Evolutionary conservation across 495 filamentous ascomycete species (phyloP).

Genomic region (Parathielavia hyrcaniae): DNA sequence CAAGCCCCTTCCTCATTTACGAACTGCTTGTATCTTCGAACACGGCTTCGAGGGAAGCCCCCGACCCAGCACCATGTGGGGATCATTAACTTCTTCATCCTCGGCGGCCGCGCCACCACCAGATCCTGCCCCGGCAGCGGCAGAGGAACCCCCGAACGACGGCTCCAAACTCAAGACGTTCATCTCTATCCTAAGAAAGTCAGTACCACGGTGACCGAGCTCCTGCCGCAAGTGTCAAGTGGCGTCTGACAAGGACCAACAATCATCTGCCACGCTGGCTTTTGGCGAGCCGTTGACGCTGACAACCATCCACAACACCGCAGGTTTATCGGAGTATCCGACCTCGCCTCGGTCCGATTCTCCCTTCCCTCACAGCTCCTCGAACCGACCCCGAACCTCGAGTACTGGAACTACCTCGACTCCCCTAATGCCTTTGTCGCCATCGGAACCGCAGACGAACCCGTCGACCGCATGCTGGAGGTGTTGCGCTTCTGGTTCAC

Average conservation of each 20-base stretch:
- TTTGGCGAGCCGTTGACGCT: not conserved
- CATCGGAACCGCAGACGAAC: slow-evolving; percentile 90
- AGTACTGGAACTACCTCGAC: slow-evolving; percentile 99
- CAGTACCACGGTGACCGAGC: slow-evolving; percentile 27
- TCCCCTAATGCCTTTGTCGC: slow-evolving; percentile 91
- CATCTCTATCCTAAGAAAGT: slow-evolving; percentile 75
- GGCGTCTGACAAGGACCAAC: not conserved
- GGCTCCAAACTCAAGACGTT: slow-evolving; percentile 79
- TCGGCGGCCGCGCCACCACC: slow-evolving; percentile 16
- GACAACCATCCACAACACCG: not conserved
- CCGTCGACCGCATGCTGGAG: slow-evolving; percentile 85
- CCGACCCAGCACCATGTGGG: slow-evolving; percentile 10
- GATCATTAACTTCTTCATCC: slow-evolving; percentile 12
- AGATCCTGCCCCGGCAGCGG: slow-evolving; percentile 9
- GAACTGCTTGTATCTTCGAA: not conserved
- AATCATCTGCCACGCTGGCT: not conserved
- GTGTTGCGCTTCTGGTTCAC: slow-evolving; percentile 97
- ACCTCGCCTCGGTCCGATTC: slow-evolving; percentile 93
- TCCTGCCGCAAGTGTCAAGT: not conserved
- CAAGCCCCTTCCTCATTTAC: no score
- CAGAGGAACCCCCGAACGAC: slow-evolving; percentile 64
- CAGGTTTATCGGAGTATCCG: slow-evolving; percentile 88
- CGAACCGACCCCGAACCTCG: slow-evolving; percentile 91
- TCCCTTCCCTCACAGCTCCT: slow-evolving; percentile 91
- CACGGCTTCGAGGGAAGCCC: not conserved